Evolutionary conservation across 257 asterid genomes (phyloP).

Genomic region (Voacanga thouarsii): DNA sequence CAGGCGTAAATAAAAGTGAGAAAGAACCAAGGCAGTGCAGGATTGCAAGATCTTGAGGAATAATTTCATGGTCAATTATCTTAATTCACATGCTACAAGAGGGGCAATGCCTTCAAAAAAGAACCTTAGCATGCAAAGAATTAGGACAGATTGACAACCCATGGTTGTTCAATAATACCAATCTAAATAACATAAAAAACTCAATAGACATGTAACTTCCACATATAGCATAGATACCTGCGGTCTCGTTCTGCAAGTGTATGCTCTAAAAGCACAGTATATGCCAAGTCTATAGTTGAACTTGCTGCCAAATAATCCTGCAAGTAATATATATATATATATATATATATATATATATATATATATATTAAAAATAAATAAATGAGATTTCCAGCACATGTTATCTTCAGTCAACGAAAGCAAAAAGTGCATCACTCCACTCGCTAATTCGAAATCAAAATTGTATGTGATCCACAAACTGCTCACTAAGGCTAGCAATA

Average conservation of each 20-base stretch:
- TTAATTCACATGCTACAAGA: background rate
- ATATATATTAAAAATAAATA: no score
- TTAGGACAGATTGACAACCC: background rate
- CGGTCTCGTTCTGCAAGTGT: conserved; percentile 98
- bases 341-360: no score
- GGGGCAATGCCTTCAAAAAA: background rate
- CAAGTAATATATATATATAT: no score
- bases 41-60: background rate
- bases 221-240: conserved; percentile 46
- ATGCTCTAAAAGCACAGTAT: conserved; percentile 92
- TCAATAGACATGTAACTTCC: background rate
- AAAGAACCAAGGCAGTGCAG: no score
- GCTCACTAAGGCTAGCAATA: background rate
- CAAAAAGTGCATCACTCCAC: background rate
- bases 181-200: background rate
- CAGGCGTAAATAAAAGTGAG: background rate
- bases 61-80: background rate
- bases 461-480: background rate
- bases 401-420: background rate
- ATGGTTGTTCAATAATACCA: background rate
- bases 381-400: background rate
- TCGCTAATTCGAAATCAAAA: background rate
- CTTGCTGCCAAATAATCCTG: conserved; percentile 89
- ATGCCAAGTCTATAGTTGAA: conserved; percentile 80
- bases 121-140: conserved; percentile 1